Evolutionary conservation across 148 eudicot genomes (phyloP).

Genomic region (Bassia scoparia): DNA sequence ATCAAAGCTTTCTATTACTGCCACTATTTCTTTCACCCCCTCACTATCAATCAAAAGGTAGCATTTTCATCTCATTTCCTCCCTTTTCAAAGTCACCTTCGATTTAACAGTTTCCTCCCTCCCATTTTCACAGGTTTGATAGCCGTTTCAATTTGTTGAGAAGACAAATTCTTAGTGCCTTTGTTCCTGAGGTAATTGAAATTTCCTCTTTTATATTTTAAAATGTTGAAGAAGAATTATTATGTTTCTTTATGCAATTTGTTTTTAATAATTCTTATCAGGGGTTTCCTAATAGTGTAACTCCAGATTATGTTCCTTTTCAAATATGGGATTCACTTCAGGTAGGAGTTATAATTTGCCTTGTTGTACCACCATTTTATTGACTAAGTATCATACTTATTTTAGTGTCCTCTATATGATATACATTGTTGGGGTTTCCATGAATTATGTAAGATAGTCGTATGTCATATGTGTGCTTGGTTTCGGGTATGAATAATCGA

Average conservation of each 20-base stretch:
- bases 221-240: not conserved
- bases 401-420: not conserved
- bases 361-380: not conserved
- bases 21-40: constrained; percentile 47
- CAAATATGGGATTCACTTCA: constrained; percentile 95
- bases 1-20: constrained; percentile 52
- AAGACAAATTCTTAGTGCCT: constrained; percentile 61
- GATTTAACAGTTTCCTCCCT: not conserved
- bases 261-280: constrained; percentile 27
- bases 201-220: not conserved
- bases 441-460: not conserved
- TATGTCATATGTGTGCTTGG: not conserved
- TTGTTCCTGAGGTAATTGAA: constrained; percentile 70
- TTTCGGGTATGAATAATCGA: not conserved
- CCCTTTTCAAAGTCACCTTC: not conserved
- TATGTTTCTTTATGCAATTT: constrained; percentile 13
- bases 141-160: constrained; percentile 46
- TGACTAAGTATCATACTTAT: not conserved
- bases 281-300: constrained; percentile 95
- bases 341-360: constrained; percentile 31
- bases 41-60: constrained; percentile 35
- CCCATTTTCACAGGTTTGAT: constrained; percentile 32
- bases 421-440: not conserved
- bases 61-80: not conserved
- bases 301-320: constrained; percentile 87